These are phyloP conservation scores for Angomonas deanei DNA, from an alignment of 208 protist species.

Conservation along the genomic window DNA sequence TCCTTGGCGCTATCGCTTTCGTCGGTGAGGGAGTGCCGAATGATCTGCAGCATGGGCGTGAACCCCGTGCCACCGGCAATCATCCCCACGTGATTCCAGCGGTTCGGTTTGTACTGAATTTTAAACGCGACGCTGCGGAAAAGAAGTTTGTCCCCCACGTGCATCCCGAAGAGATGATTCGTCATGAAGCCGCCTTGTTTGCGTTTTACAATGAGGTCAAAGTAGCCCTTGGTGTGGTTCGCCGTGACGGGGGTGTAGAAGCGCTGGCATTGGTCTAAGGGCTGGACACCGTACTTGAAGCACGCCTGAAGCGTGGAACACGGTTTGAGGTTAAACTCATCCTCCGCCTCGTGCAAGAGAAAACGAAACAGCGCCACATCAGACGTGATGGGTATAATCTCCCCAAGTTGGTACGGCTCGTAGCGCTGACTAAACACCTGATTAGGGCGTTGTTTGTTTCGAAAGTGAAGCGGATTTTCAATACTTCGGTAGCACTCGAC, in stretches of 20 bases:
- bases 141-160: conserved; percentile 78
- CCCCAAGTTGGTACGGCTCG: conserved; percentile 72
- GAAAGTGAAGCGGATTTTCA: conserved; percentile 70
- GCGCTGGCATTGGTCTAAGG: conserved; percentile 77
- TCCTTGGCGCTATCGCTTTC: conserved; percentile 65
- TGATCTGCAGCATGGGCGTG: conserved; percentile 92
- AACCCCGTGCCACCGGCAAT: conserved; percentile 92
- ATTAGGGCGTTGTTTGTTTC: conserved; percentile 30
- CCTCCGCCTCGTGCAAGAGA: conserved; percentile 55
- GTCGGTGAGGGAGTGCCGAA: conserved; percentile 68
- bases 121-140: conserved; percentile 82
- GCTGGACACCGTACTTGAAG: conserved; percentile 85
- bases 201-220: conserved; percentile 88
- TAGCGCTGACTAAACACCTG: conserved; percentile 80
- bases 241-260: conserved; percentile 89
- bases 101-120: conserved; percentile 80
- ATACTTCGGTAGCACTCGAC: conserved; percentile 71
- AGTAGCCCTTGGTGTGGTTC: conserved; percentile 81
- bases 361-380: conserved; percentile 88
- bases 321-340: conserved; percentile 81
- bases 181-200: conserved; percentile 77
- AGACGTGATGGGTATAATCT: conserved; percentile 82
- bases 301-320: conserved; percentile 85
- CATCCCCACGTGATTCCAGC: conserved; percentile 88
- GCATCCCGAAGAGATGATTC: conserved; percentile 83